Conservation (phyloP, 176 grass and related monocot genomes). For the Oryza coarctata region DNA sequence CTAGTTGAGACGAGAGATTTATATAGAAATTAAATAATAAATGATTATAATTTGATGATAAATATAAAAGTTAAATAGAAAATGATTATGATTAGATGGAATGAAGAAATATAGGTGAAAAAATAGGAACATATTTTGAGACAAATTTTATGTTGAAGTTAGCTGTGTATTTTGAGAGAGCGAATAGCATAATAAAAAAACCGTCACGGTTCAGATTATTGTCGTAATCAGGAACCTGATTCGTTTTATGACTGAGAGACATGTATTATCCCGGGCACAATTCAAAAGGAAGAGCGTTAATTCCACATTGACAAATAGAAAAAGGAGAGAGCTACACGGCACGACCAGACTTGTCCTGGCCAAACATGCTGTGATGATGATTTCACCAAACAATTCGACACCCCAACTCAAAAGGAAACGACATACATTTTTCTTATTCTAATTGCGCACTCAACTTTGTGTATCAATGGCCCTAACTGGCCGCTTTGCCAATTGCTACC, state of each 20-base stretch:
- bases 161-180: no score
- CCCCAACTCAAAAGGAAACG: background rate
- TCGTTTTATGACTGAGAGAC: background rate
- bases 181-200: no score
- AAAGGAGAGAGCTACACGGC: background rate
- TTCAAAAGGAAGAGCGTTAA: background rate
- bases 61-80: no score
- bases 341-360: background rate
- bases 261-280: background rate
- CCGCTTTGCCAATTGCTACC: background rate
- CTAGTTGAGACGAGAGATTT: no score
- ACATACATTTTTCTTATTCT: conserved; percentile 4
- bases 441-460: background rate
- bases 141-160: no score
- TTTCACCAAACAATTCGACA: background rate
- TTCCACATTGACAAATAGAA: background rate
- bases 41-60: no score
- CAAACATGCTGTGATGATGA: background rate
- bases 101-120: no score
- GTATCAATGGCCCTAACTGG: background rate
- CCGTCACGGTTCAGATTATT: no score
- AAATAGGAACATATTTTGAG: no score
- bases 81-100: no score
- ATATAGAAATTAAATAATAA: no score
- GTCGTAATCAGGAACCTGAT: background rate